Evolutionary conservation across 2,329 filamentous ascomycete species (phyloP), one percentile per base, ranked within the genome.

Genomic region (Penicillium sp.): DNA sequence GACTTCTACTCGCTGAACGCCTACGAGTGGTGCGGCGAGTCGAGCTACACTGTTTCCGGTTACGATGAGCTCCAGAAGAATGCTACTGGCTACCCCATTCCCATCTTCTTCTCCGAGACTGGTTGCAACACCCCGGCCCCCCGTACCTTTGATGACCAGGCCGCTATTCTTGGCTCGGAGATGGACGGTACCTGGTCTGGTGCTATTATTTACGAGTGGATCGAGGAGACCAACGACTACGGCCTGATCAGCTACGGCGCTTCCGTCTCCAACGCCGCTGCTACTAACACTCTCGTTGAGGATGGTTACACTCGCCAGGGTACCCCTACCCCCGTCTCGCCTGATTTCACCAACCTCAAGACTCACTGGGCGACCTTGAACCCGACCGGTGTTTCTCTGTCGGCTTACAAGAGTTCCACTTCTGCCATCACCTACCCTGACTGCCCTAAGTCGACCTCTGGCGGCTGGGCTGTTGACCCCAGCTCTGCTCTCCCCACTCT

Each of bases 1-100:
- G 91, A 96, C 72, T 95, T 96, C 76, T 96, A 91, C 74, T 84
- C 87, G 2, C 80, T 96, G 61, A 96, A 96, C 71, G 90, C 90
- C 48, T 95, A 96, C 73, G 89, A 91, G 70, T 91, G 88, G 88
- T 91, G 88, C 67, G 87, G 87, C 59, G 52, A 68, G 16, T 73
- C 74, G 22, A 72, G 74, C 33, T 92, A 86, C 75, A 63, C 78
- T 26, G 78, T 70, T 19, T 86, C 91, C 2, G 91, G 90, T 56
- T 96, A 96, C 76, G 70, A 79, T 47, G 79, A 80, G 60, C 84
- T 96, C 27, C 82, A 91, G 71, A 73, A 80, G 52, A 86, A 89
- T 62, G 86, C 89, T 6, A 82, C 82, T 37, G 75, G 84, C 66
- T 93, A 91, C 74, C 88, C 86, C 47, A 86, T 96, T n/a, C 91